phyloP scores from a whole-genome alignment of 352 stramenopile species.

The Thalassiosira sp. region DNA sequence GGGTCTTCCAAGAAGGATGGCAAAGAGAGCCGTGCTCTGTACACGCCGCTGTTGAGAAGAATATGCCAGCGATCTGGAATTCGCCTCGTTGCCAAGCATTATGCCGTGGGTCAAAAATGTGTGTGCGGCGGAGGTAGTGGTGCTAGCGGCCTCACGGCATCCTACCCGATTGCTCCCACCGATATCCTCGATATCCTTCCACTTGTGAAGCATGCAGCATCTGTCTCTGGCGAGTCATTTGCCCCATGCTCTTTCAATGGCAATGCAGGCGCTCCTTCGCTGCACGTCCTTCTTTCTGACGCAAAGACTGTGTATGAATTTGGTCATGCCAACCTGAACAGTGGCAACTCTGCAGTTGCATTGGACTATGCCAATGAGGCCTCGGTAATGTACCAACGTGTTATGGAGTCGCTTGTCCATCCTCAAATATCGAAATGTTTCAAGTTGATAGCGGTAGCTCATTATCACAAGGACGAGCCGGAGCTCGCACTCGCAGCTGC shows the following conservation, averaged over 20 bases:
- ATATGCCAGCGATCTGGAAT: constrained; percentile 92
- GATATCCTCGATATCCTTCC: constrained; percentile 92
- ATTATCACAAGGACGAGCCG: constrained; percentile 91
- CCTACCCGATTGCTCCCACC: constrained; percentile 87
- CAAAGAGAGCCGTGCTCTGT: constrained; percentile 42
- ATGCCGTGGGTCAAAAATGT: constrained; percentile 85
- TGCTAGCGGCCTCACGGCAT: constrained; percentile 41
- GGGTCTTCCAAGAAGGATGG: constrained; percentile 19
- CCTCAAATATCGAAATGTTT: constrained; percentile 90
- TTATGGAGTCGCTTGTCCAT: constrained; percentile 89
- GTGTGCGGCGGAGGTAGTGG: constrained; percentile 43
- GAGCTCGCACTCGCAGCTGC: constrained; percentile 88
- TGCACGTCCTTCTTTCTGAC: constrained; percentile 79
- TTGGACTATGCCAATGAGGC: constrained; percentile 84
- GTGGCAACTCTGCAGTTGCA: constrained; percentile 44
- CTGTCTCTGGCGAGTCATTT: constrained; percentile 64
- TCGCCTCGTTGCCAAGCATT: constrained; percentile 88
- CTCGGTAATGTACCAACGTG: constrained; percentile 91
- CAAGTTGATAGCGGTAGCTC: constrained; percentile 86
- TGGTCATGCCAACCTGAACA: constrained; percentile 85
- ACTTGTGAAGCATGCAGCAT: constrained; percentile 90
- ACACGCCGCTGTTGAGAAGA: constrained; percentile 87
- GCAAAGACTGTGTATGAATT: constrained; percentile 81
- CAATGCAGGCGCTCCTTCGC: constrained; percentile 18
- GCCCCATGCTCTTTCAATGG: constrained; percentile 54